These are phyloP conservation scores for Blastobotrys malaysiensis DNA, from an alignment of 1,139 yeast species.

Conservation along the genomic window DNA sequence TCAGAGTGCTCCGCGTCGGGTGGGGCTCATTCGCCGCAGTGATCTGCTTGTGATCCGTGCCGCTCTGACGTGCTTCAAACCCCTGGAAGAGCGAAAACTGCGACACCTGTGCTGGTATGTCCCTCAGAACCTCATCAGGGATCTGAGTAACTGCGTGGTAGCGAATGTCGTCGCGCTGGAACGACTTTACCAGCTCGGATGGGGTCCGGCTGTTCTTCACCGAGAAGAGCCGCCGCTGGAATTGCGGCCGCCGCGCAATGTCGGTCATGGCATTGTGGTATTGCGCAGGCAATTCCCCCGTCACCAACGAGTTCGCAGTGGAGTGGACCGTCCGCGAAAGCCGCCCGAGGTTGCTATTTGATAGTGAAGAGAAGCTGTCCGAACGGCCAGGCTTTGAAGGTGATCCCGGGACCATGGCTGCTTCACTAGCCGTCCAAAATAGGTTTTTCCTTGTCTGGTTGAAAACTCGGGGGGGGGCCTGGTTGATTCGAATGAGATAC, in stretches of 20 bases:
- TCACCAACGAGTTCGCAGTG: constrained; percentile 35
- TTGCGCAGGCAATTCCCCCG: constrained; percentile 38
- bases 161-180: constrained; percentile 26
- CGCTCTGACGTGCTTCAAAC: constrained; percentile 45
- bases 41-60: constrained; percentile 18
- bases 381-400: not conserved
- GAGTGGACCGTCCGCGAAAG: constrained; percentile 36
- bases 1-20: constrained; percentile 29
- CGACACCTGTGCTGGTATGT: constrained; percentile 40
- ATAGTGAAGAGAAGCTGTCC: constrained; percentile 31
- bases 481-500: not conserved
- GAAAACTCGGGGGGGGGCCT: not conserved
- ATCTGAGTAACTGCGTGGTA: constrained; percentile 40
- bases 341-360: constrained; percentile 34
- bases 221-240: constrained; percentile 35
- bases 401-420: not conserved
- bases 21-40: constrained; percentile 18
- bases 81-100: constrained; percentile 59
- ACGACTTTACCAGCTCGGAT: constrained; percentile 35
- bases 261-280: constrained; percentile 47
- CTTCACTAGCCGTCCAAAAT: constrained; percentile 1
- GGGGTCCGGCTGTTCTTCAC: constrained; percentile 36
- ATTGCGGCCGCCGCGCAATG: constrained; percentile 35
- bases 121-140: constrained; percentile 51
- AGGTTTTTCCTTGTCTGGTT: not conserved